phyloP scores from a whole-genome alignment of 208 protist genomes.

The Acanthamoeba culbertsoni region DNA sequence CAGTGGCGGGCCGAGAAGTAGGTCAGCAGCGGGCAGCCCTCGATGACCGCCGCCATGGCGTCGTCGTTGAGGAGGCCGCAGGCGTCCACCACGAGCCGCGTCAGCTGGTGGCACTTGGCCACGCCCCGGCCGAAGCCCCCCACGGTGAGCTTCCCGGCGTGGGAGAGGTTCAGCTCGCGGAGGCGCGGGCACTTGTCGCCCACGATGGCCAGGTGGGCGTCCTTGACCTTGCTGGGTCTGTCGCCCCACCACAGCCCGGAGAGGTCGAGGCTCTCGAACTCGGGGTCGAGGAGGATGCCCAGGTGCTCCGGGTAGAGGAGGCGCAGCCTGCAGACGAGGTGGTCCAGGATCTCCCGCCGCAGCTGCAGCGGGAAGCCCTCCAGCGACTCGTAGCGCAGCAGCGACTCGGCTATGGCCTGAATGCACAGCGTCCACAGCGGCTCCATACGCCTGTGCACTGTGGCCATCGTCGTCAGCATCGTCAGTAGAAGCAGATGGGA shows the following conservation, averaged over 20 bases:
- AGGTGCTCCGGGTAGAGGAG: constrained; percentile 5
- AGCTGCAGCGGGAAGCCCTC: constrained; percentile 10
- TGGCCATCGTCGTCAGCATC: background rate
- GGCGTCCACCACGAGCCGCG: background rate
- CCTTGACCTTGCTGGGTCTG: background rate
- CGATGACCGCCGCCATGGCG: background rate
- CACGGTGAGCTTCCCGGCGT: background rate
- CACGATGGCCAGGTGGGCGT: background rate
- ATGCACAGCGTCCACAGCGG: background rate
- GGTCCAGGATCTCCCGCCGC: background rate
- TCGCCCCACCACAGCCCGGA: background rate
- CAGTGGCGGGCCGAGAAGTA: background rate
- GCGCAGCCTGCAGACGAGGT: background rate
- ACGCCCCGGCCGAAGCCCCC: background rate
- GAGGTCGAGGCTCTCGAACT: background rate
- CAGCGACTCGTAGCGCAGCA: constrained; percentile 21
- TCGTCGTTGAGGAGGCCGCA: background rate
- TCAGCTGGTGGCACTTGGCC: background rate
- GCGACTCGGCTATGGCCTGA: background rate
- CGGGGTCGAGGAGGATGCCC: background rate
- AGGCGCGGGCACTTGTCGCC: background rate
- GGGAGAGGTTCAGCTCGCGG: background rate
- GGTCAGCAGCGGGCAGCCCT: background rate
- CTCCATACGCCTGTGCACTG: background rate
- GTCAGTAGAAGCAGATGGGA: background rate